Evolutionary conservation across 2,329 filamentous ascomycete genomes (phyloP).

Genomic region (Ophiostoma novo-ulmi): DNA sequence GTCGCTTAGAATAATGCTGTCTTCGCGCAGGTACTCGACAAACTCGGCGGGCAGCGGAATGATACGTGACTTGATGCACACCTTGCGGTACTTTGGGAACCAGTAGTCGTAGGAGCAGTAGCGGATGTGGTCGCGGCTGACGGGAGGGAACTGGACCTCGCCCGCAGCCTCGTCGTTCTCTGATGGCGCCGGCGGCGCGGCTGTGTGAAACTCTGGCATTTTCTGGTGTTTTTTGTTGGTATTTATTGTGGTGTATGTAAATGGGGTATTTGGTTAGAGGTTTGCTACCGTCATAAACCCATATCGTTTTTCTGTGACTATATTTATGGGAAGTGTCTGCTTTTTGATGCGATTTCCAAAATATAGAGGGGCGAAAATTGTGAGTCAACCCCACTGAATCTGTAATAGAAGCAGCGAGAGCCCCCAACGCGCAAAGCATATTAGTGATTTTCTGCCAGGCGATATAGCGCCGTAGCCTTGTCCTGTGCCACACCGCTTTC

Average conservation of each 20-base stretch:
- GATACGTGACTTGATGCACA: slow-evolving; percentile 80
- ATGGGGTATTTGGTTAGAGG: no score
- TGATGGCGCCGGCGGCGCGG: slow-evolving; percentile 15
- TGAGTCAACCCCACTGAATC: slow-evolving; percentile 19
- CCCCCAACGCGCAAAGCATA: slow-evolving; percentile 14
- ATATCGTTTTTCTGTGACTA: background rate
- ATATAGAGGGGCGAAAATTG: slow-evolving; percentile 21
- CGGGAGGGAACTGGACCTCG: slow-evolving; percentile 67
- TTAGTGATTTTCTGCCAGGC: slow-evolving; percentile 15
- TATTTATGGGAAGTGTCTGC: background rate
- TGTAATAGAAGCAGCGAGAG: slow-evolving; percentile 9
- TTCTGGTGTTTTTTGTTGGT: background rate
- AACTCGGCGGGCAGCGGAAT: slow-evolving; percentile 72
- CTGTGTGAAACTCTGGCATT: slow-evolving; percentile 34
- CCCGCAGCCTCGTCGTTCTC: slow-evolving; percentile 17
- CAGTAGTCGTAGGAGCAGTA: slow-evolving; percentile 93
- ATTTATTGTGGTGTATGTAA: background rate
- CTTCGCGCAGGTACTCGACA: slow-evolving; percentile 79
- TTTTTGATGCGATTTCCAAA: background rate
- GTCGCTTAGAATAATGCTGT: slow-evolving; percentile 83
- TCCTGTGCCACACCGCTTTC: slow-evolving; percentile 21
- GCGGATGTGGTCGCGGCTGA: slow-evolving; percentile 80
- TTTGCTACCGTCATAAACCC: background rate
- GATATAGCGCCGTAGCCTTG: slow-evolving; percentile 22
- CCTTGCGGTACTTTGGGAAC: slow-evolving; percentile 72